These are phyloP conservation scores for Solanum pimpinellifolium DNA, from an alignment of 257 asterid species.

Conservation along the genomic window DNA sequence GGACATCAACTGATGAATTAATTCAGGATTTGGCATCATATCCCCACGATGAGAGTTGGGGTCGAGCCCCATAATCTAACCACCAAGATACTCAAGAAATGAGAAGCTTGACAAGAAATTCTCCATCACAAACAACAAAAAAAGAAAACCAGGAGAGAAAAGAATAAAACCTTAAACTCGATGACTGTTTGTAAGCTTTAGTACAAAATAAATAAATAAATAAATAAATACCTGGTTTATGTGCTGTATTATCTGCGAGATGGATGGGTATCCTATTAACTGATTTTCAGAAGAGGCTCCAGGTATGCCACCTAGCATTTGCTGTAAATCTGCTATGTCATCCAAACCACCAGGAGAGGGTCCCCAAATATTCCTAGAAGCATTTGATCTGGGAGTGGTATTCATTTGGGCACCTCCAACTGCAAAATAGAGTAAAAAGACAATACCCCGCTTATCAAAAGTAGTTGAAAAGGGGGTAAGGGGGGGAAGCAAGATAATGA, in stretches of 20 bases:
- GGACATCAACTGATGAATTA: slow-evolving; percentile 34
- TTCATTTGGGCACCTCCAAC: slow-evolving; percentile 30
- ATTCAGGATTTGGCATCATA: slow-evolving; percentile 45
- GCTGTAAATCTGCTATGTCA: slow-evolving; percentile 24
- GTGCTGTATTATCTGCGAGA: slow-evolving; percentile 38
- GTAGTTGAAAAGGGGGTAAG: not conserved
- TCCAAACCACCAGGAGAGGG: not conserved
- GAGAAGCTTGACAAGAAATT: no score
- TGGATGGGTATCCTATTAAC: slow-evolving; percentile 39
- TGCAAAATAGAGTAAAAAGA: slow-evolving; percentile 8
- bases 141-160: not conserved
- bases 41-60: slow-evolving; percentile 43
- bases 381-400: slow-evolving; percentile 16
- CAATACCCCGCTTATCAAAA: not conserved
- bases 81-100: no score
- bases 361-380: slow-evolving; percentile 20
- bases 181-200: not conserved
- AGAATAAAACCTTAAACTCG: not conserved
- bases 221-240: slow-evolving; percentile 32
- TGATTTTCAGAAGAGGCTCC: slow-evolving; percentile 27
- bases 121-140: no score
- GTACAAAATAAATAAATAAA: not conserved
- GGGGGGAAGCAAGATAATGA: not conserved
- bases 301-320: slow-evolving; percentile 33
- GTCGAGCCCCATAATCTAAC: slow-evolving; percentile 10